Evolutionary conservation across 495 filamentous ascomycete genomes (phyloP), one percentile per base, ranked within the genome.

Genomic region (Annulohypoxylon stygium): DNA sequence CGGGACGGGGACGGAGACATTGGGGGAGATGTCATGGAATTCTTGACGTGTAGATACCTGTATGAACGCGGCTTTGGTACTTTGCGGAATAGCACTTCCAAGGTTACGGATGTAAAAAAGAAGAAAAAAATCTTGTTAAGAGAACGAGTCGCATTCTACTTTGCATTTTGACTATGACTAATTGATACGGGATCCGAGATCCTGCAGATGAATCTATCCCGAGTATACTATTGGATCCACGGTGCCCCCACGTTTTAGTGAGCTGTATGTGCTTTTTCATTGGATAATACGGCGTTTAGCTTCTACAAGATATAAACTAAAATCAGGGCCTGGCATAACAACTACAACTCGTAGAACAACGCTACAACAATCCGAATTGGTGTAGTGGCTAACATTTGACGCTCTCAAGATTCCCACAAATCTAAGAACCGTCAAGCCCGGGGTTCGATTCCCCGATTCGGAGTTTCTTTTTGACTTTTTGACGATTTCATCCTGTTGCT

Each of bases 401-500:
- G 77, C 77, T 79, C 77, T 79, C 77, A 76, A 25, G 63, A 41
- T 37, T 47, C 30, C 5, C 2, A 25, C 18, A n/a, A 23, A 58
- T 39, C 36, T 18, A 14, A 26, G 67, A 25, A 41, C 77, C 77
- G 77, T 76, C 77, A 78, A 78, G 77, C 77, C 75, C 77, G 77
- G 77, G 77, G 77, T 79, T 79, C 77, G 77, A 79, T 79, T 79
- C 77, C 77, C 77, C 77, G 77, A 79, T 79, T 79, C 77, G 77
- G 77, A 79, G 77, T 64, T 18, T 26, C 43, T 68, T 55, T 64
- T 74, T 69, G 9, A 43, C 26, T 53, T 37, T 67, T 74, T 61
- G 64, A 45, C 51, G 30, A 30, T 30, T 30, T 3, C 30, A 30
- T 30, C 30, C 20, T 23, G 20, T 23, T 1, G 20, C 20, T 23